phyloP scores from a whole-genome alignment of 2,329 filamentous ascomycete genomes.

The Monilinia laxa region DNA sequence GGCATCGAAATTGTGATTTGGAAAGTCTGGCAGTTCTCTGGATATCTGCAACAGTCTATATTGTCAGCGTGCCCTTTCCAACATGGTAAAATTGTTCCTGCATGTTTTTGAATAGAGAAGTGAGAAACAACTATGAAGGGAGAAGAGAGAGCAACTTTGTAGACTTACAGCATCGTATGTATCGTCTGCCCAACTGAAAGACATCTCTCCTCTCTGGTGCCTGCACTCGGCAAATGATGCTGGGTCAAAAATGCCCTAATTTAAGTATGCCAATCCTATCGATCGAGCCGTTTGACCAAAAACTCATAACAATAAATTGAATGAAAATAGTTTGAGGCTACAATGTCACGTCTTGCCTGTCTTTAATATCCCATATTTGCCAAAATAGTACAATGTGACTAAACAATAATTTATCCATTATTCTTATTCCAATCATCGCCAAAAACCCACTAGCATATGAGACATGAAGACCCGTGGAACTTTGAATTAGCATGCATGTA shows the following conservation, averaged over 20 bases:
- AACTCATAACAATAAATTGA: not conserved
- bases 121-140: not conserved
- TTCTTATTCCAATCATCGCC: no score
- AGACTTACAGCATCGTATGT: not conserved
- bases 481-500: no score
- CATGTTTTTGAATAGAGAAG: no score
- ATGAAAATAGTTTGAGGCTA: not conserved
- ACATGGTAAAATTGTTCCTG: not conserved
- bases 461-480: no score
- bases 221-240: not conserved
- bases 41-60: not conserved
- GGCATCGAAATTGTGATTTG: fast-evolving
- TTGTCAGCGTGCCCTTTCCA: not conserved
- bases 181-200: not conserved
- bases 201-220: not conserved
- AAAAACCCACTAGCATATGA: no score
- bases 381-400: not conserved
- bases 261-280: not conserved
- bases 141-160: not conserved
- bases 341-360: not conserved
- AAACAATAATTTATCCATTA: not conserved
- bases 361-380: no score
- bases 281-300: no score
- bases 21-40: not conserved
- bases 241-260: not conserved